Evolutionary conservation across 2,329 filamentous ascomycete species (phyloP).

Genomic region (Epichloe typhina): DNA sequence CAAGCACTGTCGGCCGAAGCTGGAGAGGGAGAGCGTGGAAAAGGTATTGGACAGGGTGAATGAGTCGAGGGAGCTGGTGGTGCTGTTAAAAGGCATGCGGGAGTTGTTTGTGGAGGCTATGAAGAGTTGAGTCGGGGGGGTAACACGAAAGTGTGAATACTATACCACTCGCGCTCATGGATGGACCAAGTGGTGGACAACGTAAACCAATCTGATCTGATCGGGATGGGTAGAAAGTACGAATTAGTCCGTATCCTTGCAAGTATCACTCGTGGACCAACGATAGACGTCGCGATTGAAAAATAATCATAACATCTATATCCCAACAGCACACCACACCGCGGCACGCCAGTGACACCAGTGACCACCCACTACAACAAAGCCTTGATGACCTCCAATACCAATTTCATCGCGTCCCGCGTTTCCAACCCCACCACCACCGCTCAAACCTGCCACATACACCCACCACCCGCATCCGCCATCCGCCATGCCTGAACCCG

Average conservation of each 20-base stretch:
- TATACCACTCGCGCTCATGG: too few relatives aligned
- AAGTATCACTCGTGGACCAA: too few relatives aligned
- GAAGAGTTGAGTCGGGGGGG: constrained; percentile 24
- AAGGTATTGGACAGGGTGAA: constrained; percentile 67
- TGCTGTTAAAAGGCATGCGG: constrained; percentile 70
- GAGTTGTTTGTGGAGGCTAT: constrained; percentile 60
- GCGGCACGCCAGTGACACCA: background rate
- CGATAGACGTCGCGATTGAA: too few relatives aligned
- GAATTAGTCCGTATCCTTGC: too few relatives aligned
- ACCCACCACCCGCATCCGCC: background rate
- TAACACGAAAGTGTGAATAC: background rate
- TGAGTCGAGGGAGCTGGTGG: constrained; percentile 60
- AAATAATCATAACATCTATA: too few relatives aligned
- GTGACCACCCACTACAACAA: background rate
- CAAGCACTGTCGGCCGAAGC: constrained; percentile 64
- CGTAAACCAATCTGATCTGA: too few relatives aligned
- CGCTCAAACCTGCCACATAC: background rate
- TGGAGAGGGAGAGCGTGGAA: constrained; percentile 67
- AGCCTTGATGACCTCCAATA: too few relatives aligned
- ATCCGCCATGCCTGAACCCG: constrained; percentile 31
- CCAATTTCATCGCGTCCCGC: background rate
- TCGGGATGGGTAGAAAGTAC: too few relatives aligned
- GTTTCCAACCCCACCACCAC: background rate
- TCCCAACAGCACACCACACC: background rate
- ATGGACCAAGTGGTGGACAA: background rate